Evolutionary conservation across 2,329 filamentous ascomycete genomes (phyloP), one percentile per base, ranked within the genome.

Genomic region (Spiromastix sp.): DNA sequence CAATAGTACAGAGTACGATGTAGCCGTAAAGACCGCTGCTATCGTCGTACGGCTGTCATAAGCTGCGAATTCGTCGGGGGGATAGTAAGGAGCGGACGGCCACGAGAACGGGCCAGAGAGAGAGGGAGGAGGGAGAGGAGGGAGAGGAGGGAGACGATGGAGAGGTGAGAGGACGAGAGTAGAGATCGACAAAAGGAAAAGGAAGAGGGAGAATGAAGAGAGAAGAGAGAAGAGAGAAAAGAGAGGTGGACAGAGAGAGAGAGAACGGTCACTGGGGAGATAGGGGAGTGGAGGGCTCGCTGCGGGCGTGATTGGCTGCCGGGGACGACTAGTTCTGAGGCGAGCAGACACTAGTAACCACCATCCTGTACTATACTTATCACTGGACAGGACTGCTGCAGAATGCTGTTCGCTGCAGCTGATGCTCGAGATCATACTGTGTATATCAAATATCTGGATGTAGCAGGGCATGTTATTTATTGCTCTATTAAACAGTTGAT

Each of bases 81-180:
- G 35, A 29, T 31, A 21, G 42, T 56, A 59, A 59, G 48, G 55
- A 59, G 49, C 52, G 55, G 55, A 59, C 55, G 55, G 54, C 55
- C 55, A 56, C 52, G 43, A 51, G 35, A 30, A 36, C 18, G 29
- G 30, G 20, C 32, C 25, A 26, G 39, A 39, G 28, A 21, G 31
- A 30, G 35, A 39, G 32, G 28, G 30, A 42, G 41, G 32, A 32
- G 34, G 41, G 42, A 22, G 36, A 47, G 26, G 19, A 45, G 37
- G 28, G 38, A 35, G 30, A 19, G 29, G 25, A 36, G 41, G 39
- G 25, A 39, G 32, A 32, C 13, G 34, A 35, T 35, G 38, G 42
- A 31, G 33, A 41, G 37, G 39, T 20, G 38, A 39, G 27, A 29
- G 41, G 35, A 31, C 27, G 38, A 29, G 37, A 39, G 40, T 27